These are phyloP conservation scores for Begonia fuchsioides DNA, from an alignment of 306 rosid species.

Conservation along the genomic window DNA sequence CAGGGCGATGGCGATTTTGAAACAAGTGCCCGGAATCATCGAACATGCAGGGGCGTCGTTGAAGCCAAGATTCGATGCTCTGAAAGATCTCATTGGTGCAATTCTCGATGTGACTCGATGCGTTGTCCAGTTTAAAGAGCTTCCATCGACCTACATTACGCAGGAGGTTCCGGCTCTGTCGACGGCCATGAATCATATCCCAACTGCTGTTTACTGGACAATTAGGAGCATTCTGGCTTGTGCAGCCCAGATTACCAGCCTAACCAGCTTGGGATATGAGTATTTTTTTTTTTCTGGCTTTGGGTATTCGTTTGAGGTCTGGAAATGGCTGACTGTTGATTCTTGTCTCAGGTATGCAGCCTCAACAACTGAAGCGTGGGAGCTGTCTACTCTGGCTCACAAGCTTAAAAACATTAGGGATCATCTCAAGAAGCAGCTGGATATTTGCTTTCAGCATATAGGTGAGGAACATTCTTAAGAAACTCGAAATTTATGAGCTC, in stretches of 20 bases:
- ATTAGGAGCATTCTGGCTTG: slow-evolving; percentile 36
- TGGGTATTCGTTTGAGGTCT: no score
- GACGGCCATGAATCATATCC: slow-evolving; percentile 18
- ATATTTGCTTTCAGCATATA: slow-evolving; percentile 19
- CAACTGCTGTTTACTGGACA: slow-evolving; percentile 47
- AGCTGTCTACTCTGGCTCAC: slow-evolving; percentile 45
- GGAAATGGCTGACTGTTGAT: no score
- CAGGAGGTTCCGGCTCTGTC: slow-evolving; percentile 31
- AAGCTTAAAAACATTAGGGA: slow-evolving; percentile 36
- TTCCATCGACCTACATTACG: slow-evolving; percentile 19
- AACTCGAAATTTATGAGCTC: no score
- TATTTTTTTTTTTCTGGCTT: slow-evolving; percentile 8
- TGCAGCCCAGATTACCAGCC: slow-evolving; percentile 29
- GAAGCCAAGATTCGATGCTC: slow-evolving; percentile 28
- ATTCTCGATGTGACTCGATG: slow-evolving; percentile 29
- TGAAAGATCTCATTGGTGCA: slow-evolving; percentile 30
- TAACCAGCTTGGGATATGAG: slow-evolving; percentile 32
- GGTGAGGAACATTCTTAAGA: slow-evolving; percentile 12
- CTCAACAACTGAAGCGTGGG: slow-evolving; percentile 47
- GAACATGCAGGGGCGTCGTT: slow-evolving; percentile 12
- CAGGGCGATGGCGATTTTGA: slow-evolving; percentile 35
- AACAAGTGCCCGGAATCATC: slow-evolving; percentile 34
- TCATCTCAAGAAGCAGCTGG: slow-evolving; percentile 35
- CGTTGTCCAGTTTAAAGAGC: slow-evolving; percentile 27
- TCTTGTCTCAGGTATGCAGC: slow-evolving; percentile 27